Evolutionary conservation across 1,139 yeast species (phyloP).

Genomic region (Meyerozyma smithsonii): DNA sequence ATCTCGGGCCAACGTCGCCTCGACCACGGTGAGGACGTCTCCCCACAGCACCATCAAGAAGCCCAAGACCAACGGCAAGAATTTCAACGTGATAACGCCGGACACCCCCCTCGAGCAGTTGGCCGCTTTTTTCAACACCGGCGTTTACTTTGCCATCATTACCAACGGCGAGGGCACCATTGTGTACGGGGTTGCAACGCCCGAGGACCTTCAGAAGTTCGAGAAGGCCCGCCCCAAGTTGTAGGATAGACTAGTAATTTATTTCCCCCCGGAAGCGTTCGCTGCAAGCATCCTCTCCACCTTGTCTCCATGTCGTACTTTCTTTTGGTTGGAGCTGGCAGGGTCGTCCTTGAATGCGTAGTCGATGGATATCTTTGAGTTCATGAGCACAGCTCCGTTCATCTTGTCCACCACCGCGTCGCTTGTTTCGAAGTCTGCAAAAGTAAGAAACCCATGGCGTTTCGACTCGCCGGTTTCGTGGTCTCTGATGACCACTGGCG

Average conservation of each 20-base stretch:
- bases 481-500: conserved; percentile 54
- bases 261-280: conserved; percentile 46
- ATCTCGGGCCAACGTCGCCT: not conserved
- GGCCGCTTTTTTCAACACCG: conserved; percentile 46
- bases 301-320: conserved; percentile 69
- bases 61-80: conserved; percentile 27
- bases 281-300: conserved; percentile 71
- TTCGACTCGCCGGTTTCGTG: conserved; percentile 46
- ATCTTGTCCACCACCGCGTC: conserved; percentile 70
- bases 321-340: conserved; percentile 28
- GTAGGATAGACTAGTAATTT: conserved; percentile 10
- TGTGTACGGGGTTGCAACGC: conserved; percentile 62
- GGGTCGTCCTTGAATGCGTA: conserved; percentile 73
- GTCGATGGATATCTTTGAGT: conserved; percentile 53
- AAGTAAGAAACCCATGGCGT: conserved; percentile 61
- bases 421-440: conserved; percentile 59
- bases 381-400: conserved; percentile 68
- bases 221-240: conserved; percentile 50
- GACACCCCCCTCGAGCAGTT: conserved; percentile 54
- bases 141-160: conserved; percentile 54
- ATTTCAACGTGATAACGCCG: conserved; percentile 47
- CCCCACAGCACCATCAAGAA: conserved; percentile 24
- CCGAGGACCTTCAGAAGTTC: conserved; percentile 53
- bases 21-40: conserved; percentile 16
- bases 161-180: conserved; percentile 52